Evolutionary conservation across 768 basidiomycete species (phyloP).

Genomic region (button mushroom (Agaricus bisporus)): DNA sequence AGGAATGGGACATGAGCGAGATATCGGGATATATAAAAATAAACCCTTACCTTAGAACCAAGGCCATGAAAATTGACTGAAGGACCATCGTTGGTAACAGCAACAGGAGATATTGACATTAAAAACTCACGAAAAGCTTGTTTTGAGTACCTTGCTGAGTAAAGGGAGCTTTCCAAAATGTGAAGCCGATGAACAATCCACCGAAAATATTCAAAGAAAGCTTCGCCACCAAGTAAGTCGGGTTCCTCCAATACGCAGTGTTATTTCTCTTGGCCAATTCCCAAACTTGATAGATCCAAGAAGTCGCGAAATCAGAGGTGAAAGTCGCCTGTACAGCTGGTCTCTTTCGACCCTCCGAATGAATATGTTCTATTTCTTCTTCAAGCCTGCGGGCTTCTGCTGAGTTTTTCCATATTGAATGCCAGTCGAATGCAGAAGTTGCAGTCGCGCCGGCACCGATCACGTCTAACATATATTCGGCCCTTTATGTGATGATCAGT

Average conservation of each 20-base stretch:
- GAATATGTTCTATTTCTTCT: conserved; percentile 39
- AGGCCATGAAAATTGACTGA: conserved; percentile 51
- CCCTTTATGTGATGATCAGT: conserved; percentile 24
- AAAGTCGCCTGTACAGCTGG: conserved; percentile 30
- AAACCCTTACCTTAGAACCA: conserved; percentile 31
- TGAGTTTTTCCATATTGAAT: conserved; percentile 47
- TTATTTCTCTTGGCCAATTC: conserved; percentile 40
- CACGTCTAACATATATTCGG: conserved; percentile 62
- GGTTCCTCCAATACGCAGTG: conserved; percentile 46
- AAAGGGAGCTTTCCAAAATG: conserved; percentile 52
- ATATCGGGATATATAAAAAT: not conserved
- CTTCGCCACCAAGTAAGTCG: conserved; percentile 58
- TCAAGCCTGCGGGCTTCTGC: conserved; percentile 32
- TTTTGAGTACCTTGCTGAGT: conserved; percentile 56
- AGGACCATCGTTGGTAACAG: not conserved
- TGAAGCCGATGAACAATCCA: conserved; percentile 57
- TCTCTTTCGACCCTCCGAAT: conserved; percentile 38
- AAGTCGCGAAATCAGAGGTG: conserved; percentile 43
- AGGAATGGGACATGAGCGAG: not conserved
- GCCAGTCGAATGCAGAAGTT: conserved; percentile 50
- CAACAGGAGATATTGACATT: too few relatives aligned
- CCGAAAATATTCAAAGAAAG: conserved; percentile 45
- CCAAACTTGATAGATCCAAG: conserved; percentile 43
- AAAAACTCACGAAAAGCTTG: conserved; percentile 50
- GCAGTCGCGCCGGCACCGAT: conserved; percentile 72